Conservation (phyloP, 352 stramenopile species). For the Pythium oligandrum region DNA sequence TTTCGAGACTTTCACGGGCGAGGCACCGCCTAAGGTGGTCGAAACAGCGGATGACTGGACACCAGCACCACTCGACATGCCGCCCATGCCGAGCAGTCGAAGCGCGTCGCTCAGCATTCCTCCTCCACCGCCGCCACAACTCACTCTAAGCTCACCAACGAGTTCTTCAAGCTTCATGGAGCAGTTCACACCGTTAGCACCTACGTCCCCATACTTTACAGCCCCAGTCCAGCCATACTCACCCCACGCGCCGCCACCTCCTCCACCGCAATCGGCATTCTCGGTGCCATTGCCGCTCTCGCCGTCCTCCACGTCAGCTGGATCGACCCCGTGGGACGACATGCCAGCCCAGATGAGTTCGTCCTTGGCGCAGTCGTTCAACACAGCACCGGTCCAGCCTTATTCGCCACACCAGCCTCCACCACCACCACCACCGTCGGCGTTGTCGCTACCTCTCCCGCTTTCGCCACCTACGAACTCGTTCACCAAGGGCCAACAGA, state of each 20-base stretch:
- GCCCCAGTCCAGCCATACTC: conserved; percentile 11
- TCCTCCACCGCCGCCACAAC: not conserved
- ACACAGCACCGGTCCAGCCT: not conserved
- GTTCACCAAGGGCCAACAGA: no score
- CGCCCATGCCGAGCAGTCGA: conserved; percentile 1
- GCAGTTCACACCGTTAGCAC: not conserved
- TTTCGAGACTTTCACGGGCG: conserved; percentile 65
- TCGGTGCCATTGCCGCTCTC: conserved; percentile 4
- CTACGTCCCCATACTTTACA: not conserved
- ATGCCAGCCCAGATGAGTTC: conserved; percentile 25
- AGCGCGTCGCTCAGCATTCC: no score
- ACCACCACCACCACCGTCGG: not conserved
- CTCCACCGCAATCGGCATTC: no score
- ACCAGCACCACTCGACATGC: conserved; percentile 7
- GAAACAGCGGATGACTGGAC: not conserved
- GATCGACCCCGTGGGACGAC: conserved; percentile 35
- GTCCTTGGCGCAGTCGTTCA: not conserved
- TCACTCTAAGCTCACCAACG: conserved; percentile 1
- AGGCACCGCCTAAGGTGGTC: conserved; percentile 2
- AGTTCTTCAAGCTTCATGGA: conserved; percentile 2
- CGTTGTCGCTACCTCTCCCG: not conserved
- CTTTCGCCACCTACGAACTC: not conserved
- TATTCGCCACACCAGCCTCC: not conserved
- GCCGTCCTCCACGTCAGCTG: conserved; percentile 2
- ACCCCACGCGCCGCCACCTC: not conserved